A percentile compares a stretch with the other conserved stretches of the same genome.
These are phyloP conservation scores for Coemansia asiatica DNA, from an alignment of 192 early-diverging fungal species.

Conservation along the genomic window DNA sequence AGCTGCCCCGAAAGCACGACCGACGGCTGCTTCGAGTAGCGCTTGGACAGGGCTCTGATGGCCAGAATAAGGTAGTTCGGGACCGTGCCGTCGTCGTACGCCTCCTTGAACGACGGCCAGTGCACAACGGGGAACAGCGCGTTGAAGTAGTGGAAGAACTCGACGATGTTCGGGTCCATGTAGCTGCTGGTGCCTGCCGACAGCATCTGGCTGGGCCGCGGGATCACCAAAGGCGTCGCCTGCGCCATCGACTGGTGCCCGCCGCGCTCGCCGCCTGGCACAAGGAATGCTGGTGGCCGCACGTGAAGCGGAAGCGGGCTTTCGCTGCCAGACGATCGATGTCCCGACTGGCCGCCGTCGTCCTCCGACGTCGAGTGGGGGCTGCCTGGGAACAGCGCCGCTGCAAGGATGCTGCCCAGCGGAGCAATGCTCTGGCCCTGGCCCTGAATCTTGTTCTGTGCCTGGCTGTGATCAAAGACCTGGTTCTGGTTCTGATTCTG, in stretches of 20 bases:
- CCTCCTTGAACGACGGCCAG: constrained; percentile 58
- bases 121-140: constrained; percentile 54
- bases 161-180: constrained; percentile 53
- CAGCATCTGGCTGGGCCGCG: constrained; percentile 33
- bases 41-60: constrained; percentile 53
- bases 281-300: constrained; percentile 46
- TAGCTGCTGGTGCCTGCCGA: constrained; percentile 27
- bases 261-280: constrained; percentile 50
- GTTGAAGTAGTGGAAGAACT: constrained; percentile 58
- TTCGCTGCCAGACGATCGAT: constrained; percentile 54
- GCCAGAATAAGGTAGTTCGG: constrained; percentile 56
- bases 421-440: constrained; percentile 39
- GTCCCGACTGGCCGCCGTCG: constrained; percentile 38
- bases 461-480: constrained; percentile 11
- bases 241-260: constrained; percentile 53
- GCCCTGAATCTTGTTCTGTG: constrained; percentile 12
- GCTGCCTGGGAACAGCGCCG: constrained; percentile 52
- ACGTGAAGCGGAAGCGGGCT: constrained; percentile 41
- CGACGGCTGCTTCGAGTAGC: constrained; percentile 56
- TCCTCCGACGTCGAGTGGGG: constrained; percentile 44
- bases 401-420: constrained; percentile 41
- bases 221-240: constrained; percentile 50
- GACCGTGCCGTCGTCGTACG: constrained; percentile 56
- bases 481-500: constrained; percentile 18
- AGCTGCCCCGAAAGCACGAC: constrained; percentile 50